Percentiles rank a stretch among this genome's conserved stretches.
Evolutionary conservation across 1,284 basidiomycete genomes (phyloP).

Genomic region (Puccinia hordei): DNA sequence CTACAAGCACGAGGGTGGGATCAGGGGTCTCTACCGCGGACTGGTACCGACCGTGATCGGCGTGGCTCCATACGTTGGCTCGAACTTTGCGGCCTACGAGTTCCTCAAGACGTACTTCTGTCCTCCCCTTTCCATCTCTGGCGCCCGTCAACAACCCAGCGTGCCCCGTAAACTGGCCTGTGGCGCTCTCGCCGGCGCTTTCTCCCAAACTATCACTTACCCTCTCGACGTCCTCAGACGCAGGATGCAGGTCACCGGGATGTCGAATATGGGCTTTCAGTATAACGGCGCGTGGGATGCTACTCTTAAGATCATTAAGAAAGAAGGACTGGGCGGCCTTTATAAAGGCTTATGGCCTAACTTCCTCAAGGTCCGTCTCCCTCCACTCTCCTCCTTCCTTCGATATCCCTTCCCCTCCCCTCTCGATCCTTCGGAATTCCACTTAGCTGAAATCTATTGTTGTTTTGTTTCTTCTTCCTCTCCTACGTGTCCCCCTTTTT

Average conservation of each 20-base stretch:
- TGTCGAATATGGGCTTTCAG: constrained; percentile 68
- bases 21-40: constrained; percentile 82
- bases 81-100: constrained; percentile 59
- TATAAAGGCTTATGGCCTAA: constrained; percentile 91
- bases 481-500: neutral
- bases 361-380: constrained; percentile 68
- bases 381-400: constrained; percentile 53
- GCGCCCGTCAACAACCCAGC: constrained; percentile 52
- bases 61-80: constrained; percentile 81
- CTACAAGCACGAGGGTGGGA: constrained; percentile 83
- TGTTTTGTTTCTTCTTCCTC: neutral
- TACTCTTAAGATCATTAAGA: constrained; percentile 69
- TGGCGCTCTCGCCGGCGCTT: constrained; percentile 65
- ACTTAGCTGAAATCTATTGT: neutral
- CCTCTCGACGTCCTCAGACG: constrained; percentile 90
- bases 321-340: constrained; percentile 74
- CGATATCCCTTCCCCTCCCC: constrained; percentile 53
- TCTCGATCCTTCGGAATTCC: constrained; percentile 47
- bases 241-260: constrained; percentile 93
- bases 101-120: constrained; percentile 56
- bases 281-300: constrained; percentile 80
- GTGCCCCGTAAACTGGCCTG: constrained; percentile 60
- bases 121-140: constrained; percentile 52
- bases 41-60: constrained; percentile 83
- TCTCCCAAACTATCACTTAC: constrained; percentile 91